These are phyloP conservation scores for Sisymbrium irio DNA, from an alignment of 345 rosid genomes.

Conservation along the genomic window DNA sequence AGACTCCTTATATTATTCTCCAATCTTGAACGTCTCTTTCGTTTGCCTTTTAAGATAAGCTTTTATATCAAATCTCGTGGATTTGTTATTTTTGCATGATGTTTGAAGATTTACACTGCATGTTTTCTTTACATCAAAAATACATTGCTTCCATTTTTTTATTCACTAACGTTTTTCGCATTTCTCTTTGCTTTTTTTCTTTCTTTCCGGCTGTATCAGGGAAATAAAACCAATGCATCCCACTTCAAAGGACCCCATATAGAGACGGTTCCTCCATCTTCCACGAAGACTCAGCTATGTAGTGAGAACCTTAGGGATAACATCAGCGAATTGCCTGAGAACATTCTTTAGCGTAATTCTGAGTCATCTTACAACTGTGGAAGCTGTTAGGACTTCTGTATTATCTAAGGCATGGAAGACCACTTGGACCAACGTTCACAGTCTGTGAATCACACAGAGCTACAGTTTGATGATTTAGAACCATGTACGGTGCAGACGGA, in stretches of 20 bases:
- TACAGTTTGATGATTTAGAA: conserved; percentile 2
- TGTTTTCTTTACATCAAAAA: not conserved
- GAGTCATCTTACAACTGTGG: conserved; percentile 16
- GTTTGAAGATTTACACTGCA: not conserved
- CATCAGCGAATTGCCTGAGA: conserved; percentile 15
- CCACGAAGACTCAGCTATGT: not conserved
- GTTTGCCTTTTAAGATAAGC: not conserved
- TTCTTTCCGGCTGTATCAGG: not conserved
- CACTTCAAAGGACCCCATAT: not conserved
- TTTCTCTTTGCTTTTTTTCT: not conserved
- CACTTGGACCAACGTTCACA: conserved; percentile 15
- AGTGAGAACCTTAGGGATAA: conserved; percentile 4
- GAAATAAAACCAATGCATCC: not conserved
- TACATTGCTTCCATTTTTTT: not conserved
- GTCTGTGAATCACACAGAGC: too few species aligned
- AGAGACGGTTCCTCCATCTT: too few species aligned
- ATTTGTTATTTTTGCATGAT: conserved; percentile 2
- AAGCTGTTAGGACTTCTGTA: conserved; percentile 27
- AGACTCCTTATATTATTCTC: conserved; percentile 20
- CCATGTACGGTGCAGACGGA: not conserved
- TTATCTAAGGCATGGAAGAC: conserved; percentile 21
- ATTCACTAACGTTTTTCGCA: conserved; percentile 1
- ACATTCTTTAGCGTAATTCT: conserved; percentile 11
- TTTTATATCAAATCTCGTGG: not conserved
- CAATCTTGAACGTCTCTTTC: not conserved